Evolutionary conservation across 768 basidiomycete species (phyloP).

Genomic region (Atractiella rhizophila): DNA sequence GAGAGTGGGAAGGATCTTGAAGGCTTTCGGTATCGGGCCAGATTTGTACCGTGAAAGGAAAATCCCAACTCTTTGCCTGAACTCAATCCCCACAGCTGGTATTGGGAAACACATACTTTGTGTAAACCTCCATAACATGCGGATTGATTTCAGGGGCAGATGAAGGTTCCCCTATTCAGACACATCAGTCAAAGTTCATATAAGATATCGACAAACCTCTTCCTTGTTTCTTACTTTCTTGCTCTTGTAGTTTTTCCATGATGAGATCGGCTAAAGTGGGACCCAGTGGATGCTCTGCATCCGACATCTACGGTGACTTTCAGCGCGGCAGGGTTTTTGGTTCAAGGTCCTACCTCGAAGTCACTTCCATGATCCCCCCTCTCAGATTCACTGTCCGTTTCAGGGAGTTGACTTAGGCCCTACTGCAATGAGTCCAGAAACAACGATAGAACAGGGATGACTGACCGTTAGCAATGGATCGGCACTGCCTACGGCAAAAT

Average conservation of each 20-base stretch:
- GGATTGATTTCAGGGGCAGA: constrained; percentile 44
- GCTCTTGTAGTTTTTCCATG: constrained; percentile 62
- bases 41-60: constrained; percentile 74
- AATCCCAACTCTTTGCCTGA: constrained; percentile 40
- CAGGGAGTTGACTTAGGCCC: too few relatives aligned
- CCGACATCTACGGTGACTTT: too few relatives aligned
- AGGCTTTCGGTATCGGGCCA: constrained; percentile 78
- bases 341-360: too few relatives aligned
- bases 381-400: too few relatives aligned
- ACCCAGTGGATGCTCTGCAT: too few relatives aligned
- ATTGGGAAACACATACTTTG: constrained; percentile 39
- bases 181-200: constrained; percentile 20
- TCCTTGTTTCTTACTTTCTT: constrained; percentile 26
- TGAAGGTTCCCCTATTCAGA: constrained; percentile 1
- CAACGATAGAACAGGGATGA: too few relatives aligned
- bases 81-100: neutral
- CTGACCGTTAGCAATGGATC: too few relatives aligned
- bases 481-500: too few relatives aligned
- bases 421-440: too few relatives aligned
- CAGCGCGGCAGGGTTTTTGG: too few relatives aligned
- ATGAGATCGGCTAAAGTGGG: constrained; percentile 99
- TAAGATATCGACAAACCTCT: constrained; percentile 21
- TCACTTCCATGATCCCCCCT: too few relatives aligned
- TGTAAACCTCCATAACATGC: constrained; percentile 72
- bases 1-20: constrained; percentile 91